Evolutionary conservation across 2,329 filamentous ascomycete species (phyloP).

Genomic region (Claviceps capensis): DNA sequence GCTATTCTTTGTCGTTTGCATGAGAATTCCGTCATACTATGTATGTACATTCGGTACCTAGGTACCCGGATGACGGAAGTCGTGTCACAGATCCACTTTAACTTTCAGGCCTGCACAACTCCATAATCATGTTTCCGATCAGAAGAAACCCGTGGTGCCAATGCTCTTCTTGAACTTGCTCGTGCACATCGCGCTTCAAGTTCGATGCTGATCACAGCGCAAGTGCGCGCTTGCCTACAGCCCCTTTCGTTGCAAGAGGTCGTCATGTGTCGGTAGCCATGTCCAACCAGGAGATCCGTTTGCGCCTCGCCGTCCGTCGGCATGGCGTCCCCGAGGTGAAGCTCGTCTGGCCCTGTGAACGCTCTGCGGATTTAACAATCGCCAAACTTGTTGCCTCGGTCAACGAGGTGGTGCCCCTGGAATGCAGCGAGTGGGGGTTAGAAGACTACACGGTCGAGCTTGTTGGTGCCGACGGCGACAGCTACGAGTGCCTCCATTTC

Average conservation of each 20-base stretch:
- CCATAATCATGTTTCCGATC: not conserved
- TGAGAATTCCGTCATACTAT: too few relatives aligned
- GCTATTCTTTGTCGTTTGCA: too few relatives aligned
- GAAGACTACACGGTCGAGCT: slow-evolving; percentile 85
- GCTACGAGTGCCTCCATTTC: slow-evolving; percentile 82
- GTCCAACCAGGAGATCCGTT: slow-evolving; percentile 38
- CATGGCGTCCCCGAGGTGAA: slow-evolving; percentile 59
- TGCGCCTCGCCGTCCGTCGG: slow-evolving; percentile 59
- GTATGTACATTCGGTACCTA: too few relatives aligned
- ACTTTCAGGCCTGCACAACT: not conserved
- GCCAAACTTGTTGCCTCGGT: slow-evolving; percentile 64
- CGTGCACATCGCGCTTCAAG: not conserved
- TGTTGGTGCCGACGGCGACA: slow-evolving; percentile 33
- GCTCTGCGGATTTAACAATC: slow-evolving; percentile 50
- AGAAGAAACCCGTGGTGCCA: not conserved
- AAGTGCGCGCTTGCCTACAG: not conserved
- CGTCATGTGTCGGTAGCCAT: slow-evolving; percentile 13
- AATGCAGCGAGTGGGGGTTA: slow-evolving; percentile 68
- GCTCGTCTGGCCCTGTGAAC: slow-evolving; percentile 55
- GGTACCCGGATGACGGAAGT: not conserved
- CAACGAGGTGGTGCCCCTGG: slow-evolving; percentile 69
- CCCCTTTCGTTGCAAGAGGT: not conserved
- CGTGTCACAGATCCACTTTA: not conserved
- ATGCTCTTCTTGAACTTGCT: not conserved
- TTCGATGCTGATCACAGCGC: not conserved